phyloP scores from a whole-genome alignment of 192 early-diverging fungal species.

The Coemansia sp. region DNA sequence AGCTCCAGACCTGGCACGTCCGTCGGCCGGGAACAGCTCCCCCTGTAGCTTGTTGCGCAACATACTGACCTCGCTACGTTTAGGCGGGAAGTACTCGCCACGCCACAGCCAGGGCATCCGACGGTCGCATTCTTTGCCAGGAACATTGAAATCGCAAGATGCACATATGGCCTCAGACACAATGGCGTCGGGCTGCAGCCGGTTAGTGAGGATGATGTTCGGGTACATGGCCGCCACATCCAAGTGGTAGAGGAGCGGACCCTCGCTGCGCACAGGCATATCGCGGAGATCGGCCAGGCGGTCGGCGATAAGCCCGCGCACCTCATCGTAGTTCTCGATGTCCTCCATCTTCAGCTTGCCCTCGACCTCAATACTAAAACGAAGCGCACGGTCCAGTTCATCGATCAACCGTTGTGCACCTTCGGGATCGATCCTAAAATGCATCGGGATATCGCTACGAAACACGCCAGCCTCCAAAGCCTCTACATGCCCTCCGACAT shows the following conservation, averaged over 20 bases:
- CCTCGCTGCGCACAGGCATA: constrained; percentile 71
- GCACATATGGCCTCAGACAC: constrained; percentile 87
- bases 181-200: constrained; percentile 96
- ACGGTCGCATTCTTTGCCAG: constrained; percentile 87
- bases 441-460: constrained; percentile 85
- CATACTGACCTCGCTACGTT: constrained; percentile 89
- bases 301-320: constrained; percentile 65
- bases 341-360: constrained; percentile 74
- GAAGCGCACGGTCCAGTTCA: constrained; percentile 86
- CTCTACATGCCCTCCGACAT: constrained; percentile 98
- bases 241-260: constrained; percentile 94
- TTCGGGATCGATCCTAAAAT: constrained; percentile 77
- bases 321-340: constrained; percentile 89
- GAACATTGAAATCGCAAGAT: constrained; percentile 89
- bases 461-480: constrained; percentile 99
- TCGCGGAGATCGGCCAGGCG: constrained; percentile 78
- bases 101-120: constrained; percentile 98
- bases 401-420: constrained; percentile 85
- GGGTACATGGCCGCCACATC: constrained; percentile 99
- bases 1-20: constrained; percentile 46
- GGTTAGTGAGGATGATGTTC: constrained; percentile 98
- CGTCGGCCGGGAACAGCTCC: constrained; percentile 75
- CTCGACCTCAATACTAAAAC: constrained; percentile 87
- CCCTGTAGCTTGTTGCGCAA: constrained; percentile 81
- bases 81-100: constrained; percentile 93